Base-by-base conservation (phyloP, 1,284 basidiomycete genomes). In the Ceratobasidium sp. region DNA sequence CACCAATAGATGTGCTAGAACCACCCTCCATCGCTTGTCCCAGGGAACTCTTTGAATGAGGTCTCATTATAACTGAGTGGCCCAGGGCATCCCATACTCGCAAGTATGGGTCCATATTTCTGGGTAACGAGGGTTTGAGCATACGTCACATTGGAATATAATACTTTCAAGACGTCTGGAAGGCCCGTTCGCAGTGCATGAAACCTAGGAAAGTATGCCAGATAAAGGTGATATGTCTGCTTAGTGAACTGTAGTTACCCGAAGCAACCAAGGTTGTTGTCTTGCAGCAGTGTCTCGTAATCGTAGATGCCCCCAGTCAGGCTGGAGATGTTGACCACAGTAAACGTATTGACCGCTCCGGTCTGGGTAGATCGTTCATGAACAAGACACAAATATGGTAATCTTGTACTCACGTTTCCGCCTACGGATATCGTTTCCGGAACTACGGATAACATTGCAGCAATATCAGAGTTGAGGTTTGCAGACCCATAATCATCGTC, bases 251-350 rank as follows among this genome's bases (percentile, higher is more conserved):
- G n/a, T n/a, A n/a, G n/a, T 10, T 57, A 64, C 61, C 10, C 71
- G 45, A 76, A 75, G 55, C 75, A 76, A 9, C 73, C 26, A 12
- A 64, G 30, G 65, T 76, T 75, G 45, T 76, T 76, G 3, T 74
- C 75, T 59, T 76, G 41, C 16, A 74, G 55, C 1, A 76, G 50
- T 1, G 55, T 64, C 21, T 70, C 53, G 8, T 59, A 23, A 45
- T 76, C 75, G 55, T 72, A 72, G 12, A 75, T 73, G 12, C 74
- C 74, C 6, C 75, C 75, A 18, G 75, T 76, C 34, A 75, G 30
- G 52, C 75, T 65, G 28, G 64, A 53, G 28, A 76, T 18, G 36
- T 75, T 71, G 21, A 76, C 74, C 1, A 71, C 72, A 39, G 65
- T 53, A 46, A 75, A 76, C 26, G 65, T 73, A 46, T 74, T 74